Percentiles rank a stretch among this genome's conserved stretches.
Evolutionary conservation across 495 filamentous ascomycete genomes (phyloP).

Genomic region (Trichoderma parareesei): DNA sequence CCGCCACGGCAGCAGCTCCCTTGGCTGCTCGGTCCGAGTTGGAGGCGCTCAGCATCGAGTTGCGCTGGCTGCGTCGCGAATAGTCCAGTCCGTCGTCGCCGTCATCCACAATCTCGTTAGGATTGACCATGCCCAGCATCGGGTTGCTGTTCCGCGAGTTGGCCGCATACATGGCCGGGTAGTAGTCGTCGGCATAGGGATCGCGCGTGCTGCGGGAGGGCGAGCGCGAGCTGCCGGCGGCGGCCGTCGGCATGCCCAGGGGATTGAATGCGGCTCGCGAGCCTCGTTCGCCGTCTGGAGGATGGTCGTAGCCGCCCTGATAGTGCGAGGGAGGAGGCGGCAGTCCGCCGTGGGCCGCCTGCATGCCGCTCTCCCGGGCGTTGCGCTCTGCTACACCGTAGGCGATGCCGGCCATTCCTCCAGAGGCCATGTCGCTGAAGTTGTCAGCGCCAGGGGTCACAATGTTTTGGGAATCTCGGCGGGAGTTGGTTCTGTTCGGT

Average conservation of each 20-base stretch:
- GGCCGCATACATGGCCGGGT: constrained; percentile 33
- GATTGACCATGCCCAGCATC: constrained; percentile 55
- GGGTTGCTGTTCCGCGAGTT: constrained; percentile 52
- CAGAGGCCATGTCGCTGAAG: constrained; percentile 58
- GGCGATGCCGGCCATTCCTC: constrained; percentile 71
- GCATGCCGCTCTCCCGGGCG: constrained; percentile 62
- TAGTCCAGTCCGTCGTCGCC: constrained; percentile 71
- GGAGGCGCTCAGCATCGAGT: constrained; percentile 48
- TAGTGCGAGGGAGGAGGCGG: constrained; percentile 10
- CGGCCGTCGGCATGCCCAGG: constrained; percentile 13
- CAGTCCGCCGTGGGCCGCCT: constrained; percentile 47
- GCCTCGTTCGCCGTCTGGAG: constrained; percentile 9
- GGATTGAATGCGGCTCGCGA: constrained; percentile 20
- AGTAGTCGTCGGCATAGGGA: constrained; percentile 30
- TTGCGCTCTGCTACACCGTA: constrained; percentile 65
- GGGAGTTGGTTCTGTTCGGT: not conserved
- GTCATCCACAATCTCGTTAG: constrained; percentile 74
- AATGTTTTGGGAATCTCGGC: constrained; percentile 30
- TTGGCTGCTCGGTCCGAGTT: constrained; percentile 24
- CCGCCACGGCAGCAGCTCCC: constrained; percentile 32
- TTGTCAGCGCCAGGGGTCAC: constrained; percentile 71
- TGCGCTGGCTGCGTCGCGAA: constrained; percentile 28
- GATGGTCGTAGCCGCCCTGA: not conserved
- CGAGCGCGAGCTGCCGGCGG: constrained; percentile 13
- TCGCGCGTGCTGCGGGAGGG: constrained; percentile 15